Evolutionary conservation across 371 early-diverging fungal genomes (phyloP).

Genomic region (Rhizopus stolonifer): DNA sequence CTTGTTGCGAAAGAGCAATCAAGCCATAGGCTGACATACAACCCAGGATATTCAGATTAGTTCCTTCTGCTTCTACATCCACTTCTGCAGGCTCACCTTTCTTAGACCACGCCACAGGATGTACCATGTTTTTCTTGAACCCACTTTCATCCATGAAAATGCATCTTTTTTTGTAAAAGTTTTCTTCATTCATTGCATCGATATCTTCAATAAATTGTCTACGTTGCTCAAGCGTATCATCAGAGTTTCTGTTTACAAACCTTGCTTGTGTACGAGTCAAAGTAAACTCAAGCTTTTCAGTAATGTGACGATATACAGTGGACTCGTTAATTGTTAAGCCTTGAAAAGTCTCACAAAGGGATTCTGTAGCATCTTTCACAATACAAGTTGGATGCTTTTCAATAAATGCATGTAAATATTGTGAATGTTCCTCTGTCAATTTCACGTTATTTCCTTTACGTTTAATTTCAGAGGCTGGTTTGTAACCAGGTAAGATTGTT

Average conservation of each 20-base stretch:
- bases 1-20: slow-evolving; percentile 7
- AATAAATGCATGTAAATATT: slow-evolving; percentile 11
- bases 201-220: slow-evolving; percentile 18
- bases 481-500: slow-evolving; percentile 16
- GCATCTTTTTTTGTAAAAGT: slow-evolving; percentile 6
- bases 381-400: slow-evolving; percentile 18
- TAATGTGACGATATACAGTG: slow-evolving; percentile 22
- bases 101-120: slow-evolving; percentile 10
- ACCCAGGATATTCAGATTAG: slow-evolving; percentile 6
- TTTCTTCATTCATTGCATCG: slow-evolving; percentile 13
- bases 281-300: slow-evolving; percentile 22
- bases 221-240: slow-evolving; percentile 18
- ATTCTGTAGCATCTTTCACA: slow-evolving; percentile 17
- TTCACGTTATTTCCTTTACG: slow-evolving; percentile 16
- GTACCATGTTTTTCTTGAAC: slow-evolving; percentile 16
- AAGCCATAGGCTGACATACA: slow-evolving; percentile 12
- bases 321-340: slow-evolving; percentile 12
- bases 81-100: slow-evolving; percentile 9
- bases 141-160: slow-evolving; percentile 10
- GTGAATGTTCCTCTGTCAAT: slow-evolving; percentile 12
- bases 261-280: slow-evolving; percentile 24
- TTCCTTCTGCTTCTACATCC: slow-evolving; percentile 6
- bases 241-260: slow-evolving; percentile 15
- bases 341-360: slow-evolving; percentile 19
- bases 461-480: slow-evolving; percentile 13